Conservation (phyloP, 2,329 filamentous ascomycete genomes). For the Xylariales sp. region DNA sequence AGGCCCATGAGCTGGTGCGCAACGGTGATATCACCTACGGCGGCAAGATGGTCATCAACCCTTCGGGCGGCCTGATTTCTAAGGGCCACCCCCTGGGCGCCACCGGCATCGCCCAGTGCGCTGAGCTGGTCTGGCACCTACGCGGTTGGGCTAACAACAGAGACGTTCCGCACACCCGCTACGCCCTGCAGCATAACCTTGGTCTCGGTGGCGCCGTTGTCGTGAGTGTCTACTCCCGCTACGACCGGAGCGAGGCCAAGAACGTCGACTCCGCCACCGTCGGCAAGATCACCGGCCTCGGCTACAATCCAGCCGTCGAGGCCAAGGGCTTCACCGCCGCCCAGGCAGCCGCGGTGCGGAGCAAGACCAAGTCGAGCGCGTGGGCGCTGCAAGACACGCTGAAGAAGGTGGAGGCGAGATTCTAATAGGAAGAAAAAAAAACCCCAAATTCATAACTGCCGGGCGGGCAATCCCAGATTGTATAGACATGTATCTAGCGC, state of each 20-base stretch:
- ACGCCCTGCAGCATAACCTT: slow-evolving; percentile 86
- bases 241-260: slow-evolving; percentile 65
- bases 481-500: neutral
- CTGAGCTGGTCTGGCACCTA: slow-evolving; percentile 92
- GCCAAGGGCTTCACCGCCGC: slow-evolving; percentile 82
- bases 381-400: slow-evolving; percentile 77
- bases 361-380: slow-evolving; percentile 57
- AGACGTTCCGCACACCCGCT: slow-evolving; percentile 60
- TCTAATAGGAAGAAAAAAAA: slow-evolving; percentile 34
- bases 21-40: slow-evolving; percentile 89
- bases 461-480: too few relatives aligned
- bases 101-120: slow-evolving; percentile 91
- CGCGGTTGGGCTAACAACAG: slow-evolving; percentile 95
- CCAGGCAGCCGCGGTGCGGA: slow-evolving; percentile 69
- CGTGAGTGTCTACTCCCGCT: slow-evolving; percentile 81
- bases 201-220: slow-evolving; percentile 89
- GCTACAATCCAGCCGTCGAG: slow-evolving; percentile 88
- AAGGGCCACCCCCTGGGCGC: slow-evolving; percentile 95
- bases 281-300: slow-evolving; percentile 62
- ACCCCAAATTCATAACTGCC: too few relatives aligned
- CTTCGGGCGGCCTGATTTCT: slow-evolving; percentile 88
- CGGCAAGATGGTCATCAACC: slow-evolving; percentile 79
- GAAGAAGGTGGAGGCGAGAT: slow-evolving; percentile 69
- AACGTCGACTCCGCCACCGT: slow-evolving; percentile 60
- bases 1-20: slow-evolving; percentile 88